phyloP scores from a whole-genome alignment of 768 basidiomycete genomes.

The Hortiboletus campestris region DNA sequence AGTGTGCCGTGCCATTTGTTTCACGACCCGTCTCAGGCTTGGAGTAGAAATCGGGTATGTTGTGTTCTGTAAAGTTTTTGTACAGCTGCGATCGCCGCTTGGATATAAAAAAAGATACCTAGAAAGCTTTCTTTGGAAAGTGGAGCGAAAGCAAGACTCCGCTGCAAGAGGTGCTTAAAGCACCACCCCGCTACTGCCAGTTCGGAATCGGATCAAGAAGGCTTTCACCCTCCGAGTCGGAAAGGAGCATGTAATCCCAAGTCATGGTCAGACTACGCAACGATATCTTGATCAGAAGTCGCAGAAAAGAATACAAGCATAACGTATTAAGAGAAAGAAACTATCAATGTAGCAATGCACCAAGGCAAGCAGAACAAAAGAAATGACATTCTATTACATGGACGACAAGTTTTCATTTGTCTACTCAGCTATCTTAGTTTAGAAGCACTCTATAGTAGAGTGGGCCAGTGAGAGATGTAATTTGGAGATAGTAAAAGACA shows the following conservation, averaged over 20 bases:
- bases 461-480: neutral
- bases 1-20: neutral
- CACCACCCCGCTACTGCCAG: too few species aligned
- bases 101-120: too few species aligned
- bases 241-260: neutral
- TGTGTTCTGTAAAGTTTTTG: too few species aligned
- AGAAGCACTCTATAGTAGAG: slow-evolving; percentile 25
- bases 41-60: neutral
- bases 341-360: slow-evolving; percentile 17
- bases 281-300: slow-evolving; percentile 3
- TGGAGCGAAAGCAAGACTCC: too few species aligned
- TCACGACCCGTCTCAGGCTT: too few species aligned
- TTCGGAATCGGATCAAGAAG: too few species aligned
- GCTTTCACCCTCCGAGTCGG: too few species aligned
- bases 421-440: slow-evolving; percentile 20
- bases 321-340: slow-evolving; percentile 18
- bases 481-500: slow-evolving; percentile 7
- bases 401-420: slow-evolving; percentile 18
- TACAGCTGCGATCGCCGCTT: too few species aligned
- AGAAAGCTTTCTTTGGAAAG: too few species aligned
- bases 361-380: slow-evolving; percentile 11
- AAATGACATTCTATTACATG: slow-evolving; percentile 28
- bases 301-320: slow-evolving; percentile 18
- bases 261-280: neutral
- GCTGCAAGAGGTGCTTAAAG: too few species aligned